Percentiles rank a stretch among this genome's conserved stretches.
phyloP scores from a whole-genome alignment of 352 stramenopile genomes.

The Pythium sukuiense region DNA sequence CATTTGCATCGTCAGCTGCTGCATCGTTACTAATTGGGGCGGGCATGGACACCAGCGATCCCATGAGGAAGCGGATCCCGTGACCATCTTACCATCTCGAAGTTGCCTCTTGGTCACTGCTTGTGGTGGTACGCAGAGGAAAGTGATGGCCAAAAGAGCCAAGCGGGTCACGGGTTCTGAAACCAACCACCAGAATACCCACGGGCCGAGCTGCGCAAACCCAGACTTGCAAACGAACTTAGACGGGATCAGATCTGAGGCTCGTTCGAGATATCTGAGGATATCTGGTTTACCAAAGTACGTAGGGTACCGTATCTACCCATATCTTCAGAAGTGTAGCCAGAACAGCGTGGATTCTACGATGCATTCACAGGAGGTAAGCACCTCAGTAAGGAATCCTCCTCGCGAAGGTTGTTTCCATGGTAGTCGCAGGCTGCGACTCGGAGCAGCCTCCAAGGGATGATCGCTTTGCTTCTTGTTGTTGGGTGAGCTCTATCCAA shows the following conservation, averaged over 20 bases:
- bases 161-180: constrained; percentile 1
- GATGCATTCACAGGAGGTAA: background rate
- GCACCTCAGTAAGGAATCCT: background rate
- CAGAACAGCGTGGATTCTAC: background rate
- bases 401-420: no score
- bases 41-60: background rate
- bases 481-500: no score
- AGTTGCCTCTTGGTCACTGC: constrained; percentile 17
- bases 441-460: no score
- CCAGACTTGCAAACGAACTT: background rate
- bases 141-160: constrained; percentile 24
- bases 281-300: background rate
- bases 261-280: background rate
- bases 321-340: constrained; percentile 2
- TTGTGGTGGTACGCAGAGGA: constrained; percentile 6
- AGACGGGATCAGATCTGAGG: background rate
- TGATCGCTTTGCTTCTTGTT: no score
- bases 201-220: background rate
- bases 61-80: background rate
- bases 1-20: background rate
- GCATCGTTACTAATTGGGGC: background rate
- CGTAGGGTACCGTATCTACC: background rate
- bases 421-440: no score
- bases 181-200: constrained; percentile 8
- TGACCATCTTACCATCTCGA: constrained; percentile 24